Base-by-base conservation (phyloP, 257 asterid species). In the Agastache rugosa region DNA sequence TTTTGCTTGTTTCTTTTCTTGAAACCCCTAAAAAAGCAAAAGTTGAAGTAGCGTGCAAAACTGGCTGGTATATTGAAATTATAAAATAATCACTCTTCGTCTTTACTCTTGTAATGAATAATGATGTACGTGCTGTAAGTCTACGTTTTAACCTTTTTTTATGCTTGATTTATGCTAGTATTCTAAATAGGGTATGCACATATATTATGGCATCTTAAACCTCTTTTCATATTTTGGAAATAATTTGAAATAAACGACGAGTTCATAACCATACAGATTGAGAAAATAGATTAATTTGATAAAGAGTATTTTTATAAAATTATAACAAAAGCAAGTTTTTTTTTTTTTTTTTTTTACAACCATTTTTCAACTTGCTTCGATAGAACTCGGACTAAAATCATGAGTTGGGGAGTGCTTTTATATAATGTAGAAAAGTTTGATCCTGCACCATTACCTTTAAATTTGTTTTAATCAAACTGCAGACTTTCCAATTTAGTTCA, bases 1-100 rank as follows among this genome's bases (percentile, higher is more conserved):
- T 25, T 25, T 25, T 2, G 29, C 29, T 25, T 25, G 29, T 25
- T 25, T 25, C 2, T 25, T 31, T 4, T 31, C 37, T 31, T 15
- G 6, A 47, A 56, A 16, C 14, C 65, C 15, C 6, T 0, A 1
- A 63, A 10, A 63, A 42, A 6, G 70, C 55, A 41, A 41, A 64
- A 42, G 20, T 42, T 41, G 39, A 65, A 22, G 56, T 65, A 14
- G 56, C 41, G 56, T 65, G 56, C 54, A 64, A 39, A 37, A 63
- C 20, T 4, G 17, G 35, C 0, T 31, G 34, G 67, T 15, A 15
- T 4, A 23, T n/a, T 61, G 15, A 8, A 25, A 61, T 23, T 16
- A n/a, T 7, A 16, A 34, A 6, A 63, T 35, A 63, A 22, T 22
- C 23, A n/a, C 6, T 62, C 67, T 16, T 8, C 2, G 16, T n/a